Evolutionary conservation across 2,329 filamentous ascomycete species (phyloP).

Genomic region (Cordyceps cicadae): DNA sequence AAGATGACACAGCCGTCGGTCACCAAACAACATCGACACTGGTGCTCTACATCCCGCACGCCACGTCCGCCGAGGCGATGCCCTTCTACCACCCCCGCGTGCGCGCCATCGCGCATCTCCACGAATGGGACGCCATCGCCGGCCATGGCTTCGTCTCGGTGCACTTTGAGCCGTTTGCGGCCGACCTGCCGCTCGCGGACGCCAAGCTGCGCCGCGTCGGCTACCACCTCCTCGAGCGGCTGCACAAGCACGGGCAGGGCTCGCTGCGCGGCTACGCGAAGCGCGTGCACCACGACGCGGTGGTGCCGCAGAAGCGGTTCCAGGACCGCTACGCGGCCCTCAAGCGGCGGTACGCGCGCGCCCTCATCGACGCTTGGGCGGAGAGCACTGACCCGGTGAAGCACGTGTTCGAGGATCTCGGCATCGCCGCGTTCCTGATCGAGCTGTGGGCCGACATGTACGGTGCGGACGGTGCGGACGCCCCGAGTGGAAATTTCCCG

Average conservation of each 20-base stretch:
- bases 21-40: conserved; percentile 21
- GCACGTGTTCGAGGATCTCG: conserved; percentile 90
- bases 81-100: conserved; percentile 87
- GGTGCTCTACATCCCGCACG: conserved; percentile 73
- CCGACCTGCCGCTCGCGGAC: conserved; percentile 2
- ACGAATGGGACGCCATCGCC: conserved; percentile 48
- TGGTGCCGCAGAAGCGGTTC: conserved; percentile 67
- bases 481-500: conserved; percentile 45
- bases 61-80: conserved; percentile 49
- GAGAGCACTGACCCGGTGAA: conserved; percentile 83
- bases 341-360: conserved; percentile 68
- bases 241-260: conserved; percentile 68
- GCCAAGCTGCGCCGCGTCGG: conserved; percentile 57
- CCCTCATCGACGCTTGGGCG: conserved; percentile 67
- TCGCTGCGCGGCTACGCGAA: conserved; percentile 63
- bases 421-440: conserved; percentile 85
- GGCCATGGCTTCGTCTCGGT: conserved; percentile 46
- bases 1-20: conserved; percentile 15
- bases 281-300: conserved; percentile 71
- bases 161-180: conserved; percentile 48
- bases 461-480: conserved; percentile 19
- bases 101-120: conserved; percentile 64
- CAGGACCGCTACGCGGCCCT: conserved; percentile 76
- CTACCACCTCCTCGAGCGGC: conserved; percentile 56
- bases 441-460: conserved; percentile 91